These are phyloP conservation scores for Megacollybia marginata DNA, from an alignment of 768 basidiomycete genomes.

Conservation along the genomic window DNA sequence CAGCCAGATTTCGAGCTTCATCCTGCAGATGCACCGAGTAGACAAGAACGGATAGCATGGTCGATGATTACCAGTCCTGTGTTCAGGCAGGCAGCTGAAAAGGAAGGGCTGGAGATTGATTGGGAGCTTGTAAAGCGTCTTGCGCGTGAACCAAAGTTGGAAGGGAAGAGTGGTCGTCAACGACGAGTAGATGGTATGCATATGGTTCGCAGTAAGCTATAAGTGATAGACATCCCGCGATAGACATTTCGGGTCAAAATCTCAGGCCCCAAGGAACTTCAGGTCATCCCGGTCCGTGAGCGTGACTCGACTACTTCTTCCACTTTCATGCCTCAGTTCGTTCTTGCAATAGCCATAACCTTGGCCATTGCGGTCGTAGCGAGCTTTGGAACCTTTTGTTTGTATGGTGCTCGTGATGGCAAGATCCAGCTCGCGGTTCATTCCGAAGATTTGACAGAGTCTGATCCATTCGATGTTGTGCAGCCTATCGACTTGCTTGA, in stretches of 20 bases:
- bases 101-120: constrained; percentile 28
- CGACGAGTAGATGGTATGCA: too few species aligned
- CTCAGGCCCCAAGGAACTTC: too few species aligned
- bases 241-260: too few species aligned
- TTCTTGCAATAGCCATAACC: constrained; percentile 30
- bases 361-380: constrained; percentile 23
- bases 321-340: constrained; percentile 34
- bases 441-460: constrained; percentile 14
- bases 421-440: constrained; percentile 43
- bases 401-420: constrained; percentile 31
- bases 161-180: too few species aligned
- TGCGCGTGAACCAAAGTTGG: background rate
- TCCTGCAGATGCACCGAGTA: constrained; percentile 25
- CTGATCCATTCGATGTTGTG: constrained; percentile 69
- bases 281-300: too few species aligned
- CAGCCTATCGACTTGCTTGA: constrained; percentile 63
- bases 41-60: constrained; percentile 36
- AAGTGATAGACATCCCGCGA: too few species aligned
- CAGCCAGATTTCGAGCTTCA: constrained; percentile 36
- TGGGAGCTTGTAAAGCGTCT: constrained; percentile 11
- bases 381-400: constrained; percentile 26
- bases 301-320: too few species aligned
- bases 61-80: constrained; percentile 28
- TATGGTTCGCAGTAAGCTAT: too few species aligned
- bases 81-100: constrained; percentile 30